Evolutionary conservation across 164 flowering plant species (phyloP).

Genomic region (Platanus orientalis): DNA sequence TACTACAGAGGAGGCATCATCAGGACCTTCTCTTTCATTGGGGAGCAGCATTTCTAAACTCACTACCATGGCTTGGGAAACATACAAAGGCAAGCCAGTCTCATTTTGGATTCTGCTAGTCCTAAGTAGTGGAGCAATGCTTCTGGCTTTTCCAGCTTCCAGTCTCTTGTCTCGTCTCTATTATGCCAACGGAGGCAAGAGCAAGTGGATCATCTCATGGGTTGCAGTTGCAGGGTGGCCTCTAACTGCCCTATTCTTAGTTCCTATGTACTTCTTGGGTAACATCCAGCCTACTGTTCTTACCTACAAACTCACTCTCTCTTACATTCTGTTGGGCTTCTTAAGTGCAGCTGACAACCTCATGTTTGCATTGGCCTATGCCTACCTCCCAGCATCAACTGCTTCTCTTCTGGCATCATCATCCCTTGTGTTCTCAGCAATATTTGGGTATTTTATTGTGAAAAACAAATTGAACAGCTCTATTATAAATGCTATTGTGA

Average conservation of each 20-base stretch:
- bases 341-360: constrained; percentile 87
- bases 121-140: constrained; percentile 67
- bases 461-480: constrained; percentile 60
- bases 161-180: constrained; percentile 80
- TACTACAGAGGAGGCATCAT: constrained; percentile 7
- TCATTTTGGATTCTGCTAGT: constrained; percentile 68
- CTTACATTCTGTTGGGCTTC: constrained; percentile 68
- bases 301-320: constrained; percentile 43
- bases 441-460: constrained; percentile 70
- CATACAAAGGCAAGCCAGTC: constrained; percentile 52
- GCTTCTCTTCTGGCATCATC: constrained; percentile 82
- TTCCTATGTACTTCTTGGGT: constrained; percentile 49
- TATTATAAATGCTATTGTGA: constrained; percentile 57
- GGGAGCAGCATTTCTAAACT: constrained; percentile 23
- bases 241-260: constrained; percentile 44
- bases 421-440: constrained; percentile 66
- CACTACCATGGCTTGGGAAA: constrained; percentile 24
- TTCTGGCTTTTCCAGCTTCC: constrained; percentile 88
- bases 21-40: constrained; percentile 21
- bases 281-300: constrained; percentile 52
- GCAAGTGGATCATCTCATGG: constrained; percentile 98
- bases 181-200: constrained; percentile 69
- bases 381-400: constrained; percentile 92
- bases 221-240: constrained; percentile 97
- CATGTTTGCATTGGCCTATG: constrained; percentile 85